Percentiles rank a stretch among this genome's conserved stretches.
These are phyloP conservation scores for Cronartium quercuum DNA, from an alignment of 1,284 basidiomycete genomes.

Conservation along the genomic window DNA sequence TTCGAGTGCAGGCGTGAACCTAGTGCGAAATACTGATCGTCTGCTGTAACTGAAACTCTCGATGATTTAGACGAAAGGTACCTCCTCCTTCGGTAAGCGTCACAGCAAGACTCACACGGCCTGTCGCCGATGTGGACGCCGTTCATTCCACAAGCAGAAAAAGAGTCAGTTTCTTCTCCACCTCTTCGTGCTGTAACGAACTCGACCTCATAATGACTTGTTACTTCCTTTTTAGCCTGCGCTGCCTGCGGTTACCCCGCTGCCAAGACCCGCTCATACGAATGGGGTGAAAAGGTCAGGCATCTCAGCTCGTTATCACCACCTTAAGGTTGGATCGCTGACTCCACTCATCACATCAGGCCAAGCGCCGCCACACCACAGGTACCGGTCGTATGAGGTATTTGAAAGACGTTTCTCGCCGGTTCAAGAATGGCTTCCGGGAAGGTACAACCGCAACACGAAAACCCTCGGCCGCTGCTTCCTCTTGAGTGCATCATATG, in stretches of 20 bases:
- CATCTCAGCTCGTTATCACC: neutral
- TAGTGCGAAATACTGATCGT: too few relatives aligned
- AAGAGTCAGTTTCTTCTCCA: constrained; percentile 7
- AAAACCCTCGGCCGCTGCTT: constrained; percentile 5
- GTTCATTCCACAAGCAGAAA: constrained; percentile 29
- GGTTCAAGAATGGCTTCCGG: constrained; percentile 94
- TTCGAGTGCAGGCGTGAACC: too few relatives aligned
- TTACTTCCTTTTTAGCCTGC: constrained; percentile 60
- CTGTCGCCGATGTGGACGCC: constrained; percentile 31
- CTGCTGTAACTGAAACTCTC: too few relatives aligned
- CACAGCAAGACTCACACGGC: constrained; percentile 38
- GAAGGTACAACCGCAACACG: constrained; percentile 33
- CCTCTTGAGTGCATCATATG: neutral
- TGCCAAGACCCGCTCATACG: constrained; percentile 89
- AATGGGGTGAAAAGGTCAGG: constrained; percentile 91
- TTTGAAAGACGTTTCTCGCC: constrained; percentile 78
- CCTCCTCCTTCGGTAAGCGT: constrained; percentile 35
- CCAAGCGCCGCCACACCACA: constrained; percentile 50
- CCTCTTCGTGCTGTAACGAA: neutral
- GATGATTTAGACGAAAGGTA: constrained; percentile 33
- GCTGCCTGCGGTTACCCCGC: constrained; percentile 93
- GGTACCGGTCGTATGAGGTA: constrained; percentile 94
- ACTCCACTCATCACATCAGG: neutral
- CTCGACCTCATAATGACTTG: neutral
- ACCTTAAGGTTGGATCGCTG: neutral